These are phyloP conservation scores for Moricandia arvensis DNA, from an alignment of 345 rosid genomes.

Conservation along the genomic window DNA sequence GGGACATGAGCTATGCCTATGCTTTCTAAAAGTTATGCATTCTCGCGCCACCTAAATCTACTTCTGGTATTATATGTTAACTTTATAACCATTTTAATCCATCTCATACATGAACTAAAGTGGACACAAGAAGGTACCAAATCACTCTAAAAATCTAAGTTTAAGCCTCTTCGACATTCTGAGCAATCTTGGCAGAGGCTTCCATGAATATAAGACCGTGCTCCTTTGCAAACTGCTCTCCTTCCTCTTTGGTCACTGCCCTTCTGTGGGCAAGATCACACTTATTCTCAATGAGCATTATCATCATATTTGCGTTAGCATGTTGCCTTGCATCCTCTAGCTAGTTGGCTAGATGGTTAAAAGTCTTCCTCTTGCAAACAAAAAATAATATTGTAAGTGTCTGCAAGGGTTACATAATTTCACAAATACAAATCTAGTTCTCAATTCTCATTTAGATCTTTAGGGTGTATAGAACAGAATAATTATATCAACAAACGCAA, in stretches of 20 bases:
- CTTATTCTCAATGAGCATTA: constrained; percentile 94
- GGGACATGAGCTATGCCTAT: neutral
- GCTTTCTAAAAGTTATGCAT: no score
- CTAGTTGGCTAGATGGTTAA: constrained; percentile 95
- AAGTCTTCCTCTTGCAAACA: constrained; percentile 75
- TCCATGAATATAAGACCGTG: constrained; percentile 97
- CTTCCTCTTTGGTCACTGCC: constrained; percentile 94
- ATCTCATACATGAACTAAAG: neutral
- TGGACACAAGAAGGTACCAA: neutral
- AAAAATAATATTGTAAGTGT: neutral
- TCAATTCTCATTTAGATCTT: neutral
- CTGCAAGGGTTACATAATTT: neutral
- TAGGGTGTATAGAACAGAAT: neutral
- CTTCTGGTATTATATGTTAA: neutral
- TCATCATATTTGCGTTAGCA: constrained; percentile 96
- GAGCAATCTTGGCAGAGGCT: constrained; percentile 98
- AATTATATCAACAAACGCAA: neutral
- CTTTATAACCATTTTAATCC: neutral
- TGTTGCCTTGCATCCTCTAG: constrained; percentile 98
- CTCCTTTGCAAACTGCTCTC: constrained; percentile 94
- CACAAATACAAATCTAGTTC: neutral
- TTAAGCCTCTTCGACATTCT: constrained; percentile 79
- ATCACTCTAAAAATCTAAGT: neutral
- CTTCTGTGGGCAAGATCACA: constrained; percentile 95
- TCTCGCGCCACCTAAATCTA: no score